Evolutionary conservation across 2,329 filamentous ascomycete genomes (phyloP).

Genomic region (Venturia effusa): DNA sequence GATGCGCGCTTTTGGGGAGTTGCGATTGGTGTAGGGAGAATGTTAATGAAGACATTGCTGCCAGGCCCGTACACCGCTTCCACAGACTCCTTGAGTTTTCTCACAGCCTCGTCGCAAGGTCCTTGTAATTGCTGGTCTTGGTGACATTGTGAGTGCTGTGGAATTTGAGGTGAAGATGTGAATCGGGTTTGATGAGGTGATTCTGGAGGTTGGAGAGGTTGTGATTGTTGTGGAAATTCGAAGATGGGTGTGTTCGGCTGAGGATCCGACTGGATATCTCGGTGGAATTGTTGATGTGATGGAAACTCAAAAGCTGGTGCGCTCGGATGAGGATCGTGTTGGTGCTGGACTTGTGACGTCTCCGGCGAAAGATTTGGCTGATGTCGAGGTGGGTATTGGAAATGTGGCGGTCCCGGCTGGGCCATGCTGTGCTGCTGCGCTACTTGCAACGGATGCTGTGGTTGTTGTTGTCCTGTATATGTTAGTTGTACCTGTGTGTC

Average conservation of each 20-base stretch:
- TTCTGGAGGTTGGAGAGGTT: conserved; percentile 8
- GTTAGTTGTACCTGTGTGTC: conserved; percentile 39
- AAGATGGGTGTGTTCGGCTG: conserved; percentile 1
- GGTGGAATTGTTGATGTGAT: not conserved
- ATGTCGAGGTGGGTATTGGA: conserved; percentile 5
- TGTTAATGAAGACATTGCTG: conserved; percentile 32
- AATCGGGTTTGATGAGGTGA: conserved; percentile 9
- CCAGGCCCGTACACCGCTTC: conserved; percentile 31
- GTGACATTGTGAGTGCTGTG: not conserved
- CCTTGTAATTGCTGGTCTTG: not conserved
- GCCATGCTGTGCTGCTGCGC: conserved; percentile 77
- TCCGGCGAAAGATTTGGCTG: conserved; percentile 9
- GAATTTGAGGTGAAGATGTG: conserved; percentile 3
- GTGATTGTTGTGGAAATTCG: conserved; percentile 6
- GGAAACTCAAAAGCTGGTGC: conserved; percentile 4
- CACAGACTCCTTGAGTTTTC: conserved; percentile 33
- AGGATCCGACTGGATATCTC: not conserved
- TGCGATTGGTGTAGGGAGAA: conserved; percentile 46
- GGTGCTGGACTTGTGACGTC: conserved; percentile 5
- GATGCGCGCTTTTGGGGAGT: conserved; percentile 28
- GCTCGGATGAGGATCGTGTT: conserved; percentile 2
- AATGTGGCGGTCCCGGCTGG: conserved; percentile 50
- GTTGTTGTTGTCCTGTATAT: conserved; percentile 30
- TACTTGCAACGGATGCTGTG: conserved; percentile 80
- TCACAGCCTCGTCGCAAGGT: conserved; percentile 16